These are phyloP conservation scores for Colletotrichum chrysophilum DNA, from an alignment of 2,329 filamentous ascomycete species.

Conservation along the genomic window DNA sequence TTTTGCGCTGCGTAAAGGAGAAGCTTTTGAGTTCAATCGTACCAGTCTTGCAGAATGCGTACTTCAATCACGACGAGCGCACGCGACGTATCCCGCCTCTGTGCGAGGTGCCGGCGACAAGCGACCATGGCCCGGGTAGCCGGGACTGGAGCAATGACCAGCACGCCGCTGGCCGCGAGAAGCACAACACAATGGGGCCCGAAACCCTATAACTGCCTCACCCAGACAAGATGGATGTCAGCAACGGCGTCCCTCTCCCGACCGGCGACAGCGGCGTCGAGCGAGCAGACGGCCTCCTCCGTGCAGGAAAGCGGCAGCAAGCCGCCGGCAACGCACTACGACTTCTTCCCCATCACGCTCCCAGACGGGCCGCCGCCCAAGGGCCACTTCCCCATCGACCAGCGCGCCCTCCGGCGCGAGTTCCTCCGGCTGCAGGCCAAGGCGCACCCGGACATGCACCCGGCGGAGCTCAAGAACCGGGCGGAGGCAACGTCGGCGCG, in stretches of 20 bases:
- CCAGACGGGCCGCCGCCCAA: slow-evolving; percentile 77
- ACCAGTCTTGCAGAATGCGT: slow-evolving; percentile 26
- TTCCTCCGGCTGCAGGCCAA: slow-evolving; percentile 84
- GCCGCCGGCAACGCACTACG: slow-evolving; percentile 71
- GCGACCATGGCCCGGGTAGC: slow-evolving; percentile 23
- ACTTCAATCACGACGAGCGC: slow-evolving; percentile 26
- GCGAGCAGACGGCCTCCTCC: neutral
- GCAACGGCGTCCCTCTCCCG: neutral
- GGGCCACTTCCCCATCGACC: slow-evolving; percentile 78
- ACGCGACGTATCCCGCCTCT: slow-evolving; percentile 35
- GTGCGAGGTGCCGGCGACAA: slow-evolving; percentile 37
- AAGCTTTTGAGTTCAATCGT: neutral
- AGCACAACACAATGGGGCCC: neutral
- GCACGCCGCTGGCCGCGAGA: neutral
- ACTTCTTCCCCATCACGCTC: slow-evolving; percentile 84
- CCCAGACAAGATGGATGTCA: slow-evolving; percentile 16
- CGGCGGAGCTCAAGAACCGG: slow-evolving; percentile 55
- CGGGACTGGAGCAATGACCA: slow-evolving; percentile 17
- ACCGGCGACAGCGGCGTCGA: neutral
- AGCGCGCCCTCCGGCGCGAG: slow-evolving; percentile 75
- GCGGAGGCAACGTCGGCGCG: slow-evolving; percentile 81
- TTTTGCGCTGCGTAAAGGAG: neutral
- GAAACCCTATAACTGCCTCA: neutral
- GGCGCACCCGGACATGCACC: slow-evolving; percentile 75
- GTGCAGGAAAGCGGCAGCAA: neutral